Evolutionary conservation across 2,329 filamentous ascomycete species (phyloP).

Genomic region (Colletotrichum zoysiae): DNA sequence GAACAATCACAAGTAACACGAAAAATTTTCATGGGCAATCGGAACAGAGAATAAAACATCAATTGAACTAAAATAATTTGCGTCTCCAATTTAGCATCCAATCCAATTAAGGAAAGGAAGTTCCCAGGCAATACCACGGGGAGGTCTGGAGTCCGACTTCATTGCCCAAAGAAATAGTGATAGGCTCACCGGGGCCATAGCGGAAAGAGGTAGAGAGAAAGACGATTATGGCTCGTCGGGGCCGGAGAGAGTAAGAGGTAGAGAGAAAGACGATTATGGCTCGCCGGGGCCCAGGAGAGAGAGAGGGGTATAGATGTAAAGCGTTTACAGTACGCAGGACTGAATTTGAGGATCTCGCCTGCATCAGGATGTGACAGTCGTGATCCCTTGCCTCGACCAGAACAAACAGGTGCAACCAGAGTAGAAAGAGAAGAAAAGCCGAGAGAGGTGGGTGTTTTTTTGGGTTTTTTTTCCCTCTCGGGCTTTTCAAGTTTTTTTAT

Average conservation of each 20-base stretch:
- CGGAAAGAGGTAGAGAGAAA: not conserved
- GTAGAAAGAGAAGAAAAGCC: not conserved
- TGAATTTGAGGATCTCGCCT: not conserved
- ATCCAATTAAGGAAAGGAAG: constrained; percentile 20
- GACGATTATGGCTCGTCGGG: not conserved
- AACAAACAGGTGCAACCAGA: constrained; percentile 1
- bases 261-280: not conserved
- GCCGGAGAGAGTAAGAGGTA: not conserved
- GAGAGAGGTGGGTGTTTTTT: not conserved
- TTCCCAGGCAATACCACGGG: constrained; percentile 38
- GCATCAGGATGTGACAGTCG: not conserved
- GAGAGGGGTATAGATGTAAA: not conserved
- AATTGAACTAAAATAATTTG: not conserved
- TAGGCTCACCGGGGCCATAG: not conserved
- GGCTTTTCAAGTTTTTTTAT: constrained; percentile 21
- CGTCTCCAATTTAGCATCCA: constrained; percentile 30
- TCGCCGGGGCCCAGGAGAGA: not conserved
- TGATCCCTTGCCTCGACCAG: not conserved
- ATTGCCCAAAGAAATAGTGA: constrained; percentile 28
- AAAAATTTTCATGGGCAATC: too few relatives aligned
- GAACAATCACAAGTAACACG: too few relatives aligned
- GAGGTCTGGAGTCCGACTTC: constrained; percentile 37
- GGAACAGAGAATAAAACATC: not conserved
- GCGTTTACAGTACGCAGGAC: not conserved
- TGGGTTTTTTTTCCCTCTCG: not conserved